Conservation (phyloP, 1,139 yeast genomes). For the Scheffersomyces stambukii region DNA sequence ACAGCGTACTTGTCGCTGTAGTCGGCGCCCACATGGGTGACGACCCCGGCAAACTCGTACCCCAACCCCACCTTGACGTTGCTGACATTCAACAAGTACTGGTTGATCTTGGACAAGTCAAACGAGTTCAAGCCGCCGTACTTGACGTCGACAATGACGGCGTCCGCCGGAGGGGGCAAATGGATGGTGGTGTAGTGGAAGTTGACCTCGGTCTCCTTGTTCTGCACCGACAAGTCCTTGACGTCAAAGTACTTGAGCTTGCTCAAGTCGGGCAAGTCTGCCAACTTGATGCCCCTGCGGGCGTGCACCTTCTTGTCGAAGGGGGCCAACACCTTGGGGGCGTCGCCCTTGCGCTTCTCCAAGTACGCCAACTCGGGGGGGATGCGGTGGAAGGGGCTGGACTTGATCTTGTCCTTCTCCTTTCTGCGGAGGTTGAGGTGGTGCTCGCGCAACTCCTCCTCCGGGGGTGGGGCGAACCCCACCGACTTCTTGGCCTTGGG, state of each 20-base stretch:
- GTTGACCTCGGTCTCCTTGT: constrained; percentile 40
- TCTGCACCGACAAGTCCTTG: constrained; percentile 39
- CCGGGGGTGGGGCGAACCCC: constrained; percentile 41
- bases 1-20: constrained; percentile 19
- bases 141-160: constrained; percentile 34
- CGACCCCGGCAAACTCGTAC: constrained; percentile 37
- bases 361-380: constrained; percentile 43
- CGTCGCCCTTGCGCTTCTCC: constrained; percentile 15
- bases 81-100: constrained; percentile 34
- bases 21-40: constrained; percentile 29
- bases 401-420: constrained; percentile 22
- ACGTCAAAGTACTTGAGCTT: constrained; percentile 32
- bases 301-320: constrained; percentile 7
- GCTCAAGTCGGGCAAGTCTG: constrained; percentile 16
- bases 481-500: constrained; percentile 22
- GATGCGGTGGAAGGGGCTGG: constrained; percentile 37
- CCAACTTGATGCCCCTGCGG: constrained; percentile 5
- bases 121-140: constrained; percentile 36
- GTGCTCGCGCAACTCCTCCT: constrained; percentile 33
- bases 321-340: constrained; percentile 9
- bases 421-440: constrained; percentile 24
- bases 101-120: constrained; percentile 36
- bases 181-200: constrained; percentile 38
- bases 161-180: constrained; percentile 29
- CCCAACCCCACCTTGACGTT: constrained; percentile 40